phyloP scores from a whole-genome alignment of 1,284 basidiomycete species.

The Cutaneotrichosporon arboriforme region DNA sequence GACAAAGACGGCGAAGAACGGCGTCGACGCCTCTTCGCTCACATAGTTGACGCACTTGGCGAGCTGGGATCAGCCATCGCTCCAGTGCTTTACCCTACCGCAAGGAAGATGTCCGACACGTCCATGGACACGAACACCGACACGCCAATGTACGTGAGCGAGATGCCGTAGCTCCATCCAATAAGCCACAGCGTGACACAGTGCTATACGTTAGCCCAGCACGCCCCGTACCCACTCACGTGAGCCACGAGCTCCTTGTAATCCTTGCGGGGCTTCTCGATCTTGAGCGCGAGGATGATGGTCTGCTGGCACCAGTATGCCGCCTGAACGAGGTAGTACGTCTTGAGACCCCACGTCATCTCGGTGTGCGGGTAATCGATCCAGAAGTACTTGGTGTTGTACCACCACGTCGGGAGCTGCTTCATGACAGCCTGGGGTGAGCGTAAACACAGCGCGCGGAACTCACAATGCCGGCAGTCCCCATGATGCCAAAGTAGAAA shows the following conservation, averaged over 20 bases:
- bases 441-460: not conserved
- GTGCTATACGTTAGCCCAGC: constrained; percentile 56
- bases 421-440: constrained; percentile 70
- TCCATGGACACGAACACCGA: constrained; percentile 97
- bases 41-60: constrained; percentile 86
- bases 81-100: constrained; percentile 53
- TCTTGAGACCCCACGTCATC: constrained; percentile 79
- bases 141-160: constrained; percentile 80
- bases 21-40: constrained; percentile 60
- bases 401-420: constrained; percentile 84
- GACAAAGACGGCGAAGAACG: constrained; percentile 66
- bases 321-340: constrained; percentile 84
- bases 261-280: constrained; percentile 93
- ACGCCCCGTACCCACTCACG: constrained; percentile 27
- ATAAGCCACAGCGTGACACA: constrained; percentile 93
- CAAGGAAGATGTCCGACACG: constrained; percentile 82
- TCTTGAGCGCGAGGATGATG: constrained; percentile 71
- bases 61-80: constrained; percentile 51
- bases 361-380: constrained; percentile 81
- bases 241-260: constrained; percentile 73
- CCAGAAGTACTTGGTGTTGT: constrained; percentile 75
- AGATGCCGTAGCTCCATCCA: constrained; percentile 81
- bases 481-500: constrained; percentile 50
- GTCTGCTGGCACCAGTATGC: constrained; percentile 95
- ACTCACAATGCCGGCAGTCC: constrained; percentile 70